phyloP scores from a whole-genome alignment of 1,284 basidiomycete species.

The Trametes hirsuta region DNA sequence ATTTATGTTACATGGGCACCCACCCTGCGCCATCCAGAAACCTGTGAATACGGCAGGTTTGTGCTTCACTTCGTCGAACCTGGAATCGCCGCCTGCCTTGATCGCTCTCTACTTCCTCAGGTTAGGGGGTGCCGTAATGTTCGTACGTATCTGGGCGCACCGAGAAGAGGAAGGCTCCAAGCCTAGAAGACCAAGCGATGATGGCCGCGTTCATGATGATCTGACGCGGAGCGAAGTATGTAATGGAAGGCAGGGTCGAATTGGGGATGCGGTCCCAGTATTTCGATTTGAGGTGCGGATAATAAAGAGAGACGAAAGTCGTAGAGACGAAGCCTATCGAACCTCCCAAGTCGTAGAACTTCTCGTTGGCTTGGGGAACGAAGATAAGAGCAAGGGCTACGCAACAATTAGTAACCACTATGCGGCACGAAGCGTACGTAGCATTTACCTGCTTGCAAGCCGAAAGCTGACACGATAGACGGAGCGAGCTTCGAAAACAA shows the following conservation, averaged over 20 bases:
- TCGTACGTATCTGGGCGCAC: constrained; percentile 35
- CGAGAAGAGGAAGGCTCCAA: constrained; percentile 65
- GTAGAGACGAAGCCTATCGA: constrained; percentile 71
- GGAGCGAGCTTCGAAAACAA: constrained; percentile 44
- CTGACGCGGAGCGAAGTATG: constrained; percentile 62
- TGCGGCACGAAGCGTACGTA: neutral
- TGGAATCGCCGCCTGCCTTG: constrained; percentile 59
- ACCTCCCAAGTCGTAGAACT: constrained; percentile 62
- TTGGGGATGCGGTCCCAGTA: constrained; percentile 43
- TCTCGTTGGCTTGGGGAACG: constrained; percentile 60
- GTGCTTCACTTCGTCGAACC: constrained; percentile 73
- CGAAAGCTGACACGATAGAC: constrained; percentile 40
- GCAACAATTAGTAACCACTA: neutral
- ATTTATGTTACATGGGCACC: no score
- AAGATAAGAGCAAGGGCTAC: constrained; percentile 55
- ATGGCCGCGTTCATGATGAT: constrained; percentile 57
- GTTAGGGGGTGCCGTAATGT: neutral
- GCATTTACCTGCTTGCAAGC: constrained; percentile 41
- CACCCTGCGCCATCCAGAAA: constrained; percentile 76
- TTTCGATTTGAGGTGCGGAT: constrained; percentile 53
- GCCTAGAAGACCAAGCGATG: constrained; percentile 62
- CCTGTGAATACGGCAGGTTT: constrained; percentile 60
- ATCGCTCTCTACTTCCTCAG: constrained; percentile 43
- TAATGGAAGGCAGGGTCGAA: constrained; percentile 44
- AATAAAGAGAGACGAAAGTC: constrained; percentile 65